These are phyloP conservation scores for Mangifera indica DNA, from an alignment of 345 rosid genomes.

Conservation along the genomic window DNA sequence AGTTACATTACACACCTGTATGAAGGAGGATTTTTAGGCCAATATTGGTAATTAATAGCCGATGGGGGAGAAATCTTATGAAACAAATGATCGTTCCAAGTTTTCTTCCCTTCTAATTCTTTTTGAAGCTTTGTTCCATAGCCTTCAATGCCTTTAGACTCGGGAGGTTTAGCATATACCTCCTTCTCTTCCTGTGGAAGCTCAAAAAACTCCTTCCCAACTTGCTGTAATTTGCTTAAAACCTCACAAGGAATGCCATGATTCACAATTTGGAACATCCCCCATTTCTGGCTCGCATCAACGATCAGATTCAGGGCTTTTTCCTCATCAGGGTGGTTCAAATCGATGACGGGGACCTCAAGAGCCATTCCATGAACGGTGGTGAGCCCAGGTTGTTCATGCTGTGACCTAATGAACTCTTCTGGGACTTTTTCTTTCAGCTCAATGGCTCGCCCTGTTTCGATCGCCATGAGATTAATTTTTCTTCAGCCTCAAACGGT, in stretches of 20 bases:
- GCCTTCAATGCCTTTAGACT: conserved; percentile 22
- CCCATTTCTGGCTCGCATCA: conserved; percentile 27
- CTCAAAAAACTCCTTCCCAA: conserved; percentile 22
- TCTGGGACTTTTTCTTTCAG: background rate
- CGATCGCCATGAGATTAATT: background rate
- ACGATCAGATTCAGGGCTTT: background rate
- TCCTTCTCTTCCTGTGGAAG: conserved; percentile 29
- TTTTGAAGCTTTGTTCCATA: conserved; percentile 32
- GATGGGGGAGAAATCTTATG: conserved; percentile 14
- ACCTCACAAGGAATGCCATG: conserved; percentile 22
- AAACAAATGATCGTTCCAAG: conserved; percentile 28
- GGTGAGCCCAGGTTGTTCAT: conserved; percentile 14
- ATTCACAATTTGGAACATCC: conserved; percentile 22
- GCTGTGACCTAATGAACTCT: conserved; percentile 16
- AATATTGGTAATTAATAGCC: conserved; percentile 11
- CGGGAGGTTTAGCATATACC: conserved; percentile 17
- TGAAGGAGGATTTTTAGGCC: conserved; percentile 20
- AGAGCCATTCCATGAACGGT: conserved; percentile 1
- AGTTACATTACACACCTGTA: conserved; percentile 10
- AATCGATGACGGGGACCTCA: conserved; percentile 9
- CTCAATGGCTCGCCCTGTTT: conserved; percentile 11
- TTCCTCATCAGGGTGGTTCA: conserved; percentile 1
- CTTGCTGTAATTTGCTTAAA: conserved; percentile 17
- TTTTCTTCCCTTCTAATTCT: conserved; percentile 18
- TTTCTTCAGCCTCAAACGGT: background rate